Evolutionary conservation across 257 asterid genomes (phyloP), one percentile per base, ranked within the genome.

Genomic region (Buddleja alternifolia): DNA sequence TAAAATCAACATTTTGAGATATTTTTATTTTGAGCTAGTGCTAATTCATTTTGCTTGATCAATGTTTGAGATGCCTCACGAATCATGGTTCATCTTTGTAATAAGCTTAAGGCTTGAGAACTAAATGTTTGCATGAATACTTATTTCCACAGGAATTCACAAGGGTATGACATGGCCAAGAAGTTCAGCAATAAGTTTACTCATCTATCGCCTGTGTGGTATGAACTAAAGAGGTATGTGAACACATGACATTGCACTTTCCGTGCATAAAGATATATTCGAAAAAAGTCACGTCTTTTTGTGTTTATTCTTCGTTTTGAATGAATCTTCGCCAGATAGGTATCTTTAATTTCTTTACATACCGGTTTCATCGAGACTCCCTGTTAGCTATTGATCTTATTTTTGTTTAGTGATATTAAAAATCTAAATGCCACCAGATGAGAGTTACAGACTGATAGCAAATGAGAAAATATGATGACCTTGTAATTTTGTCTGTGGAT

Each of bases 201-300:
- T 41, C 99, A 93, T 82, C 66, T 93, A 44, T 90, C 96, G 10
- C 97, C 97, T 4, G 99, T 93, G 72, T 93, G 99, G 99, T 93
- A 93, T 78, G 91, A 93, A 52, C 87, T 93, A 29, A 88, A 81
- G 75, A 88, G 97, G 98, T 93, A 80, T 7, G 75, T 46, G 48
- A 37, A 55, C 42, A 20, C 58, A 37, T 42, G 52, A 57, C 77
- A 58, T 60, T 62, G 47, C 37, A 62, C 73, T 50, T 10, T 65
- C 66, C 57, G 29, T 14, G 41, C n/a, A n/a, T 50, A n/a, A 55
- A 34, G 47, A 23, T 41, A 21, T 10, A n/a, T 67, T 62, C 64
- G 34, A 6, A 20, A 14, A 42, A 25, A 7, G 4, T 20, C 48
- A 63, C 16, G 8, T 44, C 4, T 25, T 52, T 11, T 64, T 70